Conservation (phyloP, 164 flowering plant species). For the Aristolochia californica region DNA sequence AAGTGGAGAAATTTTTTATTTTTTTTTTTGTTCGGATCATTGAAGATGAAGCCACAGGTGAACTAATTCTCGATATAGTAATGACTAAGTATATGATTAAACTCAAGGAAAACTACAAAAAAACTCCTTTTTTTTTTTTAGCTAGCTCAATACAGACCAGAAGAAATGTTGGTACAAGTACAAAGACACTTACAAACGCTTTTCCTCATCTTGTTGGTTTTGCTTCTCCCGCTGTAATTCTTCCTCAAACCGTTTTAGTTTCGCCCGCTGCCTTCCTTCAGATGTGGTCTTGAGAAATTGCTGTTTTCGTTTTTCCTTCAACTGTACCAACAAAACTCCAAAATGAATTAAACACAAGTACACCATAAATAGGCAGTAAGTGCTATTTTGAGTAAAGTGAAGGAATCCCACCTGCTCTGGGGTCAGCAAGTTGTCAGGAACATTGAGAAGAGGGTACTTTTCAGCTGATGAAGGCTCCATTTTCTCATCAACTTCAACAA, state of each 20-base stretch:
- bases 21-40: too few relatives aligned
- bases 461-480: constrained; percentile 40
- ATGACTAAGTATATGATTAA: too few relatives aligned
- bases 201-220: constrained; percentile 77
- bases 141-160: too few relatives aligned
- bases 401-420: constrained; percentile 61
- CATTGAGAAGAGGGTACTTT: constrained; percentile 60
- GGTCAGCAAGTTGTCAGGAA: constrained; percentile 69
- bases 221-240: constrained; percentile 66
- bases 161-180: background rate
- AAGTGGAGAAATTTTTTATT: too few relatives aligned
- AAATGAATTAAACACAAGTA: background rate
- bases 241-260: constrained; percentile 80
- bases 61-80: background rate
- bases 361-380: background rate
- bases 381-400: background rate
- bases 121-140: background rate
- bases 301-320: constrained; percentile 83
- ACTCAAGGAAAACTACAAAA: constrained; percentile 1
- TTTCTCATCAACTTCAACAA: constrained; percentile 56
- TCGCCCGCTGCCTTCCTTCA: constrained; percentile 87
- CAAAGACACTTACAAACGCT: constrained; percentile 54
- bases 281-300: constrained; percentile 74
- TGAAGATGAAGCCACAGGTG: too few relatives aligned
- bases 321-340: constrained; percentile 28